phyloP scores from a whole-genome alignment of 2,329 filamentous ascomycete genomes.

The Hymenoscyphus repandus region DNA sequence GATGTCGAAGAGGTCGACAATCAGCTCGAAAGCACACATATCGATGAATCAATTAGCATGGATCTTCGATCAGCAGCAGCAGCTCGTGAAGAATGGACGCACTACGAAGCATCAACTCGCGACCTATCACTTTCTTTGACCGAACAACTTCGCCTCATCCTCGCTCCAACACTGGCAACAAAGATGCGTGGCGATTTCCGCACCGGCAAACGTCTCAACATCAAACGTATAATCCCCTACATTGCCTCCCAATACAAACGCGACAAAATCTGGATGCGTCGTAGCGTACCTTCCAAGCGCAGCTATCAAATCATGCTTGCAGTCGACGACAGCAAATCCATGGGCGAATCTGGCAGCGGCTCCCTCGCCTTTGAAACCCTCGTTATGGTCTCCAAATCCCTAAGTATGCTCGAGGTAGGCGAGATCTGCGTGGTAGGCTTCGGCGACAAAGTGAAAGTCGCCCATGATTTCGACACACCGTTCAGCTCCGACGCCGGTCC shows the following conservation, averaged over 20 bases:
- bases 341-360: conserved; percentile 75
- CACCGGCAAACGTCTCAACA: conserved; percentile 96
- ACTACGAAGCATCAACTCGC: conserved; percentile 80
- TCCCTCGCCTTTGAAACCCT: conserved; percentile 88
- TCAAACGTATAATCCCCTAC: conserved; percentile 99
- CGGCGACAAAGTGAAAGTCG: conserved; percentile 75
- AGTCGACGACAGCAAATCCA: conserved; percentile 90
- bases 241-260: conserved; percentile 98
- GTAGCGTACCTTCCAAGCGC: conserved; percentile 84
- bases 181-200: conserved; percentile 96
- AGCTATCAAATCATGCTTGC: conserved; percentile 97
- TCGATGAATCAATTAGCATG: conserved; percentile 35
- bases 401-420: conserved; percentile 90
- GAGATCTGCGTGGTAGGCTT: conserved; percentile 91
- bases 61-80: conserved; percentile 40
- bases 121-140: conserved; percentile 83
- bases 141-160: conserved; percentile 90
- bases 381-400: conserved; percentile 79
- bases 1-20: conserved; percentile 37
- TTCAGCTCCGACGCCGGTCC: conserved; percentile 79
- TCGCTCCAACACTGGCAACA: conserved; percentile 88
- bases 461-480: conserved; percentile 77
- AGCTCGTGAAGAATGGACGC: conserved; percentile 74
- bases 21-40: conserved; percentile 69
- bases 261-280: conserved; percentile 99